Base-by-base conservation (phyloP, 306 rosid genomes). In the Sesbania bispinosa region DNA sequence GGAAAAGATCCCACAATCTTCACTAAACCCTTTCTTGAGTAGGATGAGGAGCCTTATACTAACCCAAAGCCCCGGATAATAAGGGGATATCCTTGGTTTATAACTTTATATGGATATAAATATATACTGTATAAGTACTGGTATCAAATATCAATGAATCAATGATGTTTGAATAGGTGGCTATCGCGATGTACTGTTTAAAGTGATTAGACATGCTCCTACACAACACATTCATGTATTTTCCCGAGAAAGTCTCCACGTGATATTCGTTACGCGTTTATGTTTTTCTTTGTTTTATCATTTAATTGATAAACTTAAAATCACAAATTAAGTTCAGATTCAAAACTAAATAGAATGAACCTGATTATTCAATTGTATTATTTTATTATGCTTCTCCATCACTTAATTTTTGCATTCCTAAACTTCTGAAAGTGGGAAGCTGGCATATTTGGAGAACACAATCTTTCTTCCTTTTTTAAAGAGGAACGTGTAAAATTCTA, bases 201-300 rank as follows among this genome's bases (percentile, higher is more conserved):
- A n/a, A n/a, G 33, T 72, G 58, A 78, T 64, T 71, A 64, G 82
- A 79, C 79, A 45, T 45, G 19, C 54, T 63, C 63, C 29, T 18
- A n/a, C n/a, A 52, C 67, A 5, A n/a, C n/a, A n/a, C 74, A 54
- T 78, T 72, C 74, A 72, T 63, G 69, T 19, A 61, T 77, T 61
- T 69, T 45, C 65, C 47, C 27, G 36, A 38, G 60, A 60, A 48
- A 16, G 16, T 62, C 65, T 41, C 29, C 14, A 29, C 14, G 77
- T 42, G 77, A 46, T 18, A 45, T 63, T 64, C n/a, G n/a, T n/a
- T n/a, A 27, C 11, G 15, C 23, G n/a, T 43, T n/a, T n/a, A n/a
- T n/a, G n/a, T n/a, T n/a, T n/a, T n/a, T n/a, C n/a, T n/a, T n/a
- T n/a, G n/a, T n/a, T n/a, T n/a, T n/a, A n/a, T n/a, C n/a, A n/a